These are phyloP conservation scores for Nemania abortiva DNA, from an alignment of 2,329 filamentous ascomycete genomes.

Conservation along the genomic window DNA sequence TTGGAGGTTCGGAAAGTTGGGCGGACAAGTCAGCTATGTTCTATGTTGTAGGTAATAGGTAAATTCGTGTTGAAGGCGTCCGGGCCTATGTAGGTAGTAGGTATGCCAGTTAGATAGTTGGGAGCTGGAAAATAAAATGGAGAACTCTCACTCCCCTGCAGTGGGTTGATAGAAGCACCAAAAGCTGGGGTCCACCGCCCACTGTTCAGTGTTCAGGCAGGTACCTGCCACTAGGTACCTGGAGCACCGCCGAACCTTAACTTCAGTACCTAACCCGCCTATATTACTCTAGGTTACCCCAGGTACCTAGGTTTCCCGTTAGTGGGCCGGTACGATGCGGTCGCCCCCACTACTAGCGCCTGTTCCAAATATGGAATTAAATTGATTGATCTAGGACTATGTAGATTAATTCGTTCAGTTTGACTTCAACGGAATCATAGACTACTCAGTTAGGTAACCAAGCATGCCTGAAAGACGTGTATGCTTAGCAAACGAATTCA, in stretches of 20 bases:
- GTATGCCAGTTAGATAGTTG: conserved; percentile 5
- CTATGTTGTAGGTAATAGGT: neutral
- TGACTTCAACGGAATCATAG: neutral
- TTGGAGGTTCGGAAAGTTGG: neutral
- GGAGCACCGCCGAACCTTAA: too few relatives aligned
- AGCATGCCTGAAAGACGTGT: neutral
- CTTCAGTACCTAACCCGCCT: neutral
- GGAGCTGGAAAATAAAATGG: conserved; percentile 43
- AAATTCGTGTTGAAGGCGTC: conserved; percentile 27
- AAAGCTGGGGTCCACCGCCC: conserved; percentile 27
- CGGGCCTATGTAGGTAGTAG: conserved; percentile 2
- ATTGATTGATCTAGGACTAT: conserved; percentile 17
- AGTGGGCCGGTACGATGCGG: conserved; percentile 13
- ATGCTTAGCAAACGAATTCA: neutral
- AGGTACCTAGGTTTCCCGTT: conserved; percentile 3
- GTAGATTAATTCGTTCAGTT: neutral
- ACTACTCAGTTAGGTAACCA: neutral
- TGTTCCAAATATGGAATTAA: conserved; percentile 36
- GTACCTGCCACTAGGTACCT: neutral
- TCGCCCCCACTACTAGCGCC: conserved; percentile 24
- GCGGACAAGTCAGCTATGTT: conserved; percentile 11
- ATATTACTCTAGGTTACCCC: neutral
- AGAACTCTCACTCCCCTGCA: conserved; percentile 30
- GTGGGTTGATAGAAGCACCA: neutral
- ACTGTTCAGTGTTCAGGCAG: neutral